Evolutionary conservation across 257 asterid genomes (phyloP).

Genomic region (Phtheirospermum japonicum): DNA sequence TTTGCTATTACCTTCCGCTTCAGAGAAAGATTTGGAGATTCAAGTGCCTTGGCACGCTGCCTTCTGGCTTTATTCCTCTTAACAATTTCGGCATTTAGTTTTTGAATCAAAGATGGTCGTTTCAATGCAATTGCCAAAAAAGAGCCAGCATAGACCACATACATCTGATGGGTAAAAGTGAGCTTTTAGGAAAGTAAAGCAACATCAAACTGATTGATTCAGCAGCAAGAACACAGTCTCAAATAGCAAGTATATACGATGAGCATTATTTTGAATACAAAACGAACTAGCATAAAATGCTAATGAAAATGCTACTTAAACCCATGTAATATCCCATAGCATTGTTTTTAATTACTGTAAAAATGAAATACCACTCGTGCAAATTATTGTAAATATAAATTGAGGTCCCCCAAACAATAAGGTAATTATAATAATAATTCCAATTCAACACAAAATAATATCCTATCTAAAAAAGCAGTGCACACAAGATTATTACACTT

Average conservation of each 20-base stretch:
- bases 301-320: not conserved
- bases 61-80: constrained; percentile 1
- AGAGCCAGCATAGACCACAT: not conserved
- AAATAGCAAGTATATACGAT: not conserved
- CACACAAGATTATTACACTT: not conserved
- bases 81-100: not conserved
- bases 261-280: not conserved
- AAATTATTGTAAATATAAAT: no score
- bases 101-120: not conserved
- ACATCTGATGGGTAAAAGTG: not conserved
- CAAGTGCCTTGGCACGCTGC: constrained; percentile 1
- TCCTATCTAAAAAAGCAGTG: not conserved
- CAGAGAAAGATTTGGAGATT: not conserved
- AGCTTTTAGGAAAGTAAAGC: no score
- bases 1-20: not conserved
- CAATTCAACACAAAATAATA: no score
- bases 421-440: no score
- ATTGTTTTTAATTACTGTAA: not conserved
- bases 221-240: no score
- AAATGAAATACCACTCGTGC: not conserved
- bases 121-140: not conserved
- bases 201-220: no score
- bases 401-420: no score
- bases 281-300: not conserved
- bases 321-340: no score